phyloP scores from a whole-genome alignment of 2,329 filamentous ascomycete genomes.

The Alternaria sp. region DNA sequence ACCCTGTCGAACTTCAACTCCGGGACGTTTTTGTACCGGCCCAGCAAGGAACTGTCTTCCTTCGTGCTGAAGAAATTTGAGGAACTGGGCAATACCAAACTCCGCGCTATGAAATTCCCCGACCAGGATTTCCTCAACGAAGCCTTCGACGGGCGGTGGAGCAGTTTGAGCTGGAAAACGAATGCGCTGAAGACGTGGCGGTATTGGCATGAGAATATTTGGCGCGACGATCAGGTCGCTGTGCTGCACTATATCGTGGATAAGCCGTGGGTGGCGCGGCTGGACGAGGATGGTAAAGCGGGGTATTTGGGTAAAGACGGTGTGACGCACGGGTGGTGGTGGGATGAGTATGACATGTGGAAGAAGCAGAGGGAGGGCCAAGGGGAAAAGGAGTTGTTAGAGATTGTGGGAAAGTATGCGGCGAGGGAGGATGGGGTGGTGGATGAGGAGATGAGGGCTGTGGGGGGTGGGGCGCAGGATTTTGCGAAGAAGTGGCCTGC shows the following conservation, averaged over 20 bases:
- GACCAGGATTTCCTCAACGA: conserved; percentile 62
- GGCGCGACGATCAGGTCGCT: conserved; percentile 57
- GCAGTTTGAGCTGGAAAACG: conserved; percentile 55
- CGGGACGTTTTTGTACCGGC: conserved; percentile 60
- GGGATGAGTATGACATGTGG: conserved; percentile 56
- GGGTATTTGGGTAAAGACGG: conserved; percentile 60
- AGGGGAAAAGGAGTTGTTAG: conserved; percentile 27
- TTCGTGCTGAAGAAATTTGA: conserved; percentile 52
- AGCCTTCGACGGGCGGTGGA: conserved; percentile 56
- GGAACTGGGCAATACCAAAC: conserved; percentile 37
- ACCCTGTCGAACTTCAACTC: conserved; percentile 59
- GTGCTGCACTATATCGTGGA: conserved; percentile 63
- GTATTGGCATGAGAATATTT: conserved; percentile 60
- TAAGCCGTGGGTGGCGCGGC: conserved; percentile 60
- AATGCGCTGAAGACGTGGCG: conserved; percentile 63
- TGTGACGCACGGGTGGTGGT: conserved; percentile 61
- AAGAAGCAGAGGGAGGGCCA: conserved; percentile 29
- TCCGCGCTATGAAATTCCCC: conserved; percentile 58
- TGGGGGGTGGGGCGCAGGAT: conserved; percentile 40
- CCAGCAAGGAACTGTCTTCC: conserved; percentile 47
- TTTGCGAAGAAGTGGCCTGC: conserved; percentile 38
- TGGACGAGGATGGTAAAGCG: conserved; percentile 51
- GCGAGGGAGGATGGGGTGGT: conserved; percentile 27
- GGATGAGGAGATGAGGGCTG: conserved; percentile 38
- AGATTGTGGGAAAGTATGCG: conserved; percentile 28